phyloP scores from a whole-genome alignment of 148 eudicot genomes.

The Dianthus caryophyllus region DNA sequence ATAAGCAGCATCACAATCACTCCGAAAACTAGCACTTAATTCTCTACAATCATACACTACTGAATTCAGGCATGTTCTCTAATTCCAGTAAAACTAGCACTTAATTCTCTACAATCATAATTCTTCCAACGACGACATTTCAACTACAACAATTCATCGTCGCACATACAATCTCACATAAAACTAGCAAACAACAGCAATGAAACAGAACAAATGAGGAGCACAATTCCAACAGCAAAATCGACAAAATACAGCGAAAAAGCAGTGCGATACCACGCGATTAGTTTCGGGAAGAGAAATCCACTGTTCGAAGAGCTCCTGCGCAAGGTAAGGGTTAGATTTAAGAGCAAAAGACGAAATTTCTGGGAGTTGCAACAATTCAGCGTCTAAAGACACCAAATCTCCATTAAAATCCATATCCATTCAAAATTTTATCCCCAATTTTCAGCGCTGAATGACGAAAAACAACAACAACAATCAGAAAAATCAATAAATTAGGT shows the following conservation, averaged over 20 bases:
- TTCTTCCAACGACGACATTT: background rate
- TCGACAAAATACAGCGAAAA: background rate
- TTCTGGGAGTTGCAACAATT: constrained; percentile 68
- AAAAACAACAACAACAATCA: too few relatives aligned
- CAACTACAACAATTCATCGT: background rate
- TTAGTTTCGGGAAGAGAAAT: constrained; percentile 69
- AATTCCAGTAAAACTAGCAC: background rate
- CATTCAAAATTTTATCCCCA: constrained; percentile 27
- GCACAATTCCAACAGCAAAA: background rate
- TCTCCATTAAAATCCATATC: constrained; percentile 71
- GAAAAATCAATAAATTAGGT: too few relatives aligned
- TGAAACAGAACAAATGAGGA: background rate
- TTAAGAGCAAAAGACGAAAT: constrained; percentile 66
- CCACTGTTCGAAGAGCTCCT: constrained; percentile 84
- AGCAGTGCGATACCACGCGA: constrained; percentile 43
- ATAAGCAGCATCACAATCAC: too few relatives aligned
- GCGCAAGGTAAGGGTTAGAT: constrained; percentile 60
- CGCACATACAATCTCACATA: background rate
- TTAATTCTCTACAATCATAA: background rate
- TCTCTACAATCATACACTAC: too few relatives aligned
- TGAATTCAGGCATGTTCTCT: background rate
- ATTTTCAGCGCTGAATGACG: too few relatives aligned
- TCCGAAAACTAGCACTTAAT: too few relatives aligned
- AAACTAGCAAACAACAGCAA: background rate
- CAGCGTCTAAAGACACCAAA: constrained; percentile 58